Conservation (phyloP, 2,329 filamentous ascomycete species). For the Cryphonectria nitschkei region DNA sequence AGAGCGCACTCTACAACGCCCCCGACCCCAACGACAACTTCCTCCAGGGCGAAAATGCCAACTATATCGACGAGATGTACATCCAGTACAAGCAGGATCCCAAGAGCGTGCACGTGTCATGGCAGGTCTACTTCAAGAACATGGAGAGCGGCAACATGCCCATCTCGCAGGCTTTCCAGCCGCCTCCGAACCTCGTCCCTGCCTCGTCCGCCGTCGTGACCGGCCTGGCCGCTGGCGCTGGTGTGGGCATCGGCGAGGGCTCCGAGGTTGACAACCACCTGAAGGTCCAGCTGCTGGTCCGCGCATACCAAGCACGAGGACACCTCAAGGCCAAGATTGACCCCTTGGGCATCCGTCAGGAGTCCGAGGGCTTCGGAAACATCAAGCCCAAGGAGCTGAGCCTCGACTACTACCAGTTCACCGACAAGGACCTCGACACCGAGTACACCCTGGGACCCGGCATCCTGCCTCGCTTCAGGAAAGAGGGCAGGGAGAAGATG, state of each 20-base stretch:
- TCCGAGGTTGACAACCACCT: constrained; percentile 92
- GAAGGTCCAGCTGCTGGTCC: constrained; percentile 95
- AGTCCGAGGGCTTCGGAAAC: constrained; percentile 82
- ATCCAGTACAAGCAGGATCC: constrained; percentile 95
- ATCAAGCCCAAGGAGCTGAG: constrained; percentile 89
- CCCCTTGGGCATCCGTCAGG: constrained; percentile 88
- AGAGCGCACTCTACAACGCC: constrained; percentile 57
- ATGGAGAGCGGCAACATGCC: constrained; percentile 99
- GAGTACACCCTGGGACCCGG: constrained; percentile 92
- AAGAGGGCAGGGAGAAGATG: constrained; percentile 90
- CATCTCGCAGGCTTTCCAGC: constrained; percentile 94
- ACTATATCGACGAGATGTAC: constrained; percentile 99
- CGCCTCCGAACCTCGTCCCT: constrained; percentile 89
- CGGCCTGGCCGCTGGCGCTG: constrained; percentile 70
- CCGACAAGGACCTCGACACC: constrained; percentile 88
- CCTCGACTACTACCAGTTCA: constrained; percentile 93
- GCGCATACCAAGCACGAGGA: constrained; percentile 95
- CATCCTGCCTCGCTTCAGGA: constrained; percentile 92
- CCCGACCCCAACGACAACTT: constrained; percentile 93
- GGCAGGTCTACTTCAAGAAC: constrained; percentile 99
- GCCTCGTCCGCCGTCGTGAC: constrained; percentile 78
- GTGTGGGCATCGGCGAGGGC: constrained; percentile 67
- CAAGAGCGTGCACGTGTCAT: constrained; percentile 92
- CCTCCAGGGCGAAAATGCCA: constrained; percentile 93
- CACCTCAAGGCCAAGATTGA: constrained; percentile 99